Base-by-base conservation (phyloP, 805 yeast genomes). In the Kazachstania bromeliacearum region DNA sequence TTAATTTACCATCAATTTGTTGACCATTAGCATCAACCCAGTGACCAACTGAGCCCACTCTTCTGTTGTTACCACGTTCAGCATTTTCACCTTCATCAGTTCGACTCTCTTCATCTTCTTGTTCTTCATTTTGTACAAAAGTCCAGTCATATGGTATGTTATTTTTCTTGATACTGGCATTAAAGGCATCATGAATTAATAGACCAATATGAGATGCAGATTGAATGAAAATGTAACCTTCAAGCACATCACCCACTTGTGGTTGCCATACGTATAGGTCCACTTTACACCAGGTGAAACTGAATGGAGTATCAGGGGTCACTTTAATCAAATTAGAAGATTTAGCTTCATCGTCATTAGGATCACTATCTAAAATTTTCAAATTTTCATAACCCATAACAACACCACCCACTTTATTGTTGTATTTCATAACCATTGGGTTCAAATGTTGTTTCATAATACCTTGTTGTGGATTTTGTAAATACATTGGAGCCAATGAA, bases 181-280 rank as follows among this genome's bases (percentile, higher is more conserved):
- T 92, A 66, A 92, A 92, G 1, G 94, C 85, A 62, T 92, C 97
- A 57, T 85, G 88, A 34, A 92, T 69, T 45, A 92, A 70, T 42
- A 92, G 67, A 41, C 96, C 97, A 50, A 92, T 81, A 56, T 92
- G 98, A 6, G 95, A 80, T 13, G 94, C 95, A 3, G 95, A 79
- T 64, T 89, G 96, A 74, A 89, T 78, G 64, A 85, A 85, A 37
- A 81, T 71, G 67, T 77, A 72, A 9, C 98, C 98, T 58, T 88
- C 94, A 14, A 92, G 62, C 1, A 70, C 63, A 53, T 92, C 96
- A 4, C 94, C 96, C n/a, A 76, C 66, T 48, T 75, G 75, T 4
- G 99, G 98, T 50, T 72, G 75, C 97, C 98, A 92, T 33, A 87
- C 73, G 38, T 85, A 67, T 33, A 92, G 68, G 36, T 85, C 92